Conservation (phyloP, 805 yeast genomes). For the Nakazawaea ishiwadae region DNA sequence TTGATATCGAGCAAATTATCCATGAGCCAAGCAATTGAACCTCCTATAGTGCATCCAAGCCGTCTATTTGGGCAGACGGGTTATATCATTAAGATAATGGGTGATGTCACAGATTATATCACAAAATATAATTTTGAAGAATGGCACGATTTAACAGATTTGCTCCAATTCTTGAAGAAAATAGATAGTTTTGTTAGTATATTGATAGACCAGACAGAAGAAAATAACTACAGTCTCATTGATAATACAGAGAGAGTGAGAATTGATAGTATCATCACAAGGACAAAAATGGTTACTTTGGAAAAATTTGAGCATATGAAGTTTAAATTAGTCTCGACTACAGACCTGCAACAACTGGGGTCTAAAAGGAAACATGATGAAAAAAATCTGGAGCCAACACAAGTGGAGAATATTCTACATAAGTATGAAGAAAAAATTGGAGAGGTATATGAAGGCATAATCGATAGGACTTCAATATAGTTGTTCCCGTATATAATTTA, state of each 20-base stretch:
- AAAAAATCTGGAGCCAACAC: background rate
- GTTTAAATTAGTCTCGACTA: background rate
- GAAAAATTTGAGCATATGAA: conserved; percentile 25
- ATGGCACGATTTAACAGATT: conserved; percentile 19
- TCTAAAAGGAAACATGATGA: background rate
- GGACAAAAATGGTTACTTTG: conserved; percentile 25
- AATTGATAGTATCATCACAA: conserved; percentile 25
- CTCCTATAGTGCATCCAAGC: conserved; percentile 14
- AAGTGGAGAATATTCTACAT: background rate
- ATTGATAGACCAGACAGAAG: conserved; percentile 22
- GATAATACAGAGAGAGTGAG: conserved; percentile 29
- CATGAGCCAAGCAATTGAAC: background rate
- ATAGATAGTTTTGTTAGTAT: conserved; percentile 27
- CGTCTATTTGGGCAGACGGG: conserved; percentile 54
- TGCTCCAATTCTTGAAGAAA: conserved; percentile 20
- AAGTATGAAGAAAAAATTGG: conserved; percentile 25
- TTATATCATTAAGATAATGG: conserved; percentile 58
- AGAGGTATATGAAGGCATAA: conserved; percentile 30
- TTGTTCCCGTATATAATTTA: too few relatives aligned
- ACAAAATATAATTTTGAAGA: conserved; percentile 29
- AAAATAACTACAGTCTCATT: conserved; percentile 13
- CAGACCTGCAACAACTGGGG: background rate
- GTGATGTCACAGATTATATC: conserved; percentile 61
- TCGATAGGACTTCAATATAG: conserved; percentile 28
- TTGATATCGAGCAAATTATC: conserved; percentile 13